These are phyloP conservation scores for grape (Vitis vinifera) DNA, from an alignment of 164 flowering plant species.

Conservation along the genomic window ASM3070453v1 NC_081815.1:11740001-11740500, in stretches of 20 bases:
- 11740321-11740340: neutral
- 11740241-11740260: neutral
- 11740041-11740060: slow-evolving; percentile 67
- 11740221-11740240: neutral
- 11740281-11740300: neutral
- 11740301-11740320: neutral
- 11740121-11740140: no score
- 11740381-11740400: neutral
- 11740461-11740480: no score
- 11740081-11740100: slow-evolving; percentile 44
- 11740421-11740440: neutral
- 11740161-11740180: neutral
- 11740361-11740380: neutral
- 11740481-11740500: no score
- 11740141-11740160: no score
- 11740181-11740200: neutral
- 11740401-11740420: neutral
- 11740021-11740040: slow-evolving; percentile 53
- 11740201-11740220: neutral
- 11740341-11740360: neutral
- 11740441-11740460: no score
- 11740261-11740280: neutral
- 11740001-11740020: slow-evolving; percentile 6
- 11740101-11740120: neutral
- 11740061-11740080: slow-evolving; percentile 55